Percentiles rank a stretch among this genome's conserved stretches.
Conservation (phyloP, 768 basidiomycete genomes). For the Lactarius sanguifluus region DNA sequence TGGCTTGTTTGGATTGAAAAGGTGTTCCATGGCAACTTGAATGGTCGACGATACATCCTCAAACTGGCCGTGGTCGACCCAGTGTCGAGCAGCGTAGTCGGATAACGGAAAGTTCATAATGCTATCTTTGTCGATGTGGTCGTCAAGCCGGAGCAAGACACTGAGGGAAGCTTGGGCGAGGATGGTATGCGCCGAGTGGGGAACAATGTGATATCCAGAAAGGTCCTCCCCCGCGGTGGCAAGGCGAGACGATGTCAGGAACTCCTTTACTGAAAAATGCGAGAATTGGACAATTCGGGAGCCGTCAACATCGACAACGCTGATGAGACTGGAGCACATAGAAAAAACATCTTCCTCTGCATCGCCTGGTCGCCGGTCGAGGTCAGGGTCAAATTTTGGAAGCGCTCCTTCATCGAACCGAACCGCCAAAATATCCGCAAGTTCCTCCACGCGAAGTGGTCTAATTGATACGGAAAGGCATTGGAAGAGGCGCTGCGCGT, state of each 20-base stretch:
- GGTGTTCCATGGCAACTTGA: conserved; percentile 1
- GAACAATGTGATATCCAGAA: conserved; percentile 3
- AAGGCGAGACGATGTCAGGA: conserved; percentile 6
- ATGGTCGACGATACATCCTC: not conserved
- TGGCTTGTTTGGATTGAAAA: not conserved
- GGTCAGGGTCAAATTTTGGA: too few species aligned
- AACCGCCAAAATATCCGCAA: conserved; percentile 9
- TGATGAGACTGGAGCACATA: conserved; percentile 4
- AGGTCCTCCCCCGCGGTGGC: too few species aligned
- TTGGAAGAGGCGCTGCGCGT: conserved; percentile 12
- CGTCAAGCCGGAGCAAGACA: too few species aligned
- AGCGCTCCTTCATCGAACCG: not conserved
- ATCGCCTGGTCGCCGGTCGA: conserved; percentile 11
- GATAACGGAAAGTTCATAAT: not conserved
- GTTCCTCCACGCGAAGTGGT: conserved; percentile 11
- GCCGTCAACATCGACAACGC: not conserved
- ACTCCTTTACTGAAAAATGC: conserved; percentile 20
- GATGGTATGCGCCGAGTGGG: not conserved
- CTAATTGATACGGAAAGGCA: conserved; percentile 2
- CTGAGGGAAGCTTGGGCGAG: too few species aligned
- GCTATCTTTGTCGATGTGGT: too few species aligned
- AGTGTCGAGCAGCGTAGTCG: conserved; percentile 4
- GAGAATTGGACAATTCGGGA: conserved; percentile 8
- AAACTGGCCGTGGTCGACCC: not conserved
- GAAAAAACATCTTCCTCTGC: not conserved